Evolutionary conservation across 225 moss, liverwort and hornwort genomes (phyloP), one percentile per base, ranked within the genome.

Genomic region (Ulota crispa): DNA sequence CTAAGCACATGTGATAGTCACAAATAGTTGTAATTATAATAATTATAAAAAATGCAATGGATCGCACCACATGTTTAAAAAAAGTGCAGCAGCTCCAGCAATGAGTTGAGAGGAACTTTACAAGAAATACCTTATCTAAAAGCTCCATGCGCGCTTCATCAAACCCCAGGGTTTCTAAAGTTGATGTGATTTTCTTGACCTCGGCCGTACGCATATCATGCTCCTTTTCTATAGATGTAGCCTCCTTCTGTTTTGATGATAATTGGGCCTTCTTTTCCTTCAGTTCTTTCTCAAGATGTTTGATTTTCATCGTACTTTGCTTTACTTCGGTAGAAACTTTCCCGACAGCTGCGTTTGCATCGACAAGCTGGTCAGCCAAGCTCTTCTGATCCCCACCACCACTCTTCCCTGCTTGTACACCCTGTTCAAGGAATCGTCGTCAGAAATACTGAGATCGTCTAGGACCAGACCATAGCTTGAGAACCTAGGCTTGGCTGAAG

Each of bases 401-500:
- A 82, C 91, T 94, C 86, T 99, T 99, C 41, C 98, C 96, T 83
- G 95, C 91, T 93, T 92, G 94, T 68, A 99, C 90, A 70, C 94
- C 94, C 98, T 99, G 89, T 43, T 80, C 26, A 15, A 55, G 50
- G 43, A 62, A 36, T 37, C 53, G 15, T 57, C 28, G 60, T 88
- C 42, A 86, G 78, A 64, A 27, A 24, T 30, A 63, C 67, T 71
- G 54, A 67, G 57, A 78, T 72, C 53, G 68, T 73, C 60, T 74
- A 31, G 66, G 30, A 67, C 23, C 52, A 23, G 41, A 7, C 27
- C 68, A 72, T 43, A 74, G 39, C 28, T 36, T 66, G 67, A 67
- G 71, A 73, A 42, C 34, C 18, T 65, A 72, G 42, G 36, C 72
- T 71, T 34, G 61, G 26, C 59, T 64, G 42, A 67, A 61, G 54